Conservation (phyloP, 352 stramenopile species). For the Phytophthora palmivora region DNA sequence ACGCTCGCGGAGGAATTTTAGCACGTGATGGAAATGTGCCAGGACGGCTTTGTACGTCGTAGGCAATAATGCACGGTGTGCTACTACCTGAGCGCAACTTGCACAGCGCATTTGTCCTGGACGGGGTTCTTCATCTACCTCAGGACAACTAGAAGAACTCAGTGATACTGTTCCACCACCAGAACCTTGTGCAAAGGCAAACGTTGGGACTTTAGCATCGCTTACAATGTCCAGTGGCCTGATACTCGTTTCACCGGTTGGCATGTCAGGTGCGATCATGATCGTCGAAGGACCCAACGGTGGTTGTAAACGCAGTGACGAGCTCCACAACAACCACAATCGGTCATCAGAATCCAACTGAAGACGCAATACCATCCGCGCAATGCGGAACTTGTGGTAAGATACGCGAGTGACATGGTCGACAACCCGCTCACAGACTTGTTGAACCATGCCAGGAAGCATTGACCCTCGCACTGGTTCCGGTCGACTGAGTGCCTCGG, state of each 20-base stretch:
- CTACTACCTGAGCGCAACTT: constrained; percentile 83
- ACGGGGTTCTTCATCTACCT: constrained; percentile 31
- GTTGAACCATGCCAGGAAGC: constrained; percentile 90
- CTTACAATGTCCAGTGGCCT: constrained; percentile 70
- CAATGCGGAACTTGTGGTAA: constrained; percentile 93
- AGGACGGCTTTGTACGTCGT: constrained; percentile 96
- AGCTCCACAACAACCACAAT: constrained; percentile 95
- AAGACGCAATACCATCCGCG: constrained; percentile 95
- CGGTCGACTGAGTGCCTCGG: constrained; percentile 83
- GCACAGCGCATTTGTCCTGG: constrained; percentile 67
- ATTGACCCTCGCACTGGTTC: constrained; percentile 92
- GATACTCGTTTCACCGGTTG: constrained; percentile 21
- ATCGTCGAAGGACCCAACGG: not conserved
- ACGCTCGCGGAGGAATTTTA: constrained; percentile 65
- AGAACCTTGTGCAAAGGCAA: constrained; percentile 47
- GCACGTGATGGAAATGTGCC: constrained; percentile 92
- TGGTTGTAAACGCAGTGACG: constrained; percentile 85
- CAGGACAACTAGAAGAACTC: constrained; percentile 12
- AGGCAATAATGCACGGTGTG: constrained; percentile 75
- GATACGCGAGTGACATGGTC: constrained; percentile 93
- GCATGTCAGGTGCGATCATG: constrained; percentile 2
- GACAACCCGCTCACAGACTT: constrained; percentile 93
- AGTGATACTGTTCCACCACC: constrained; percentile 24
- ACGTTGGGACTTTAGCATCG: constrained; percentile 70
- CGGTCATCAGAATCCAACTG: constrained; percentile 94